Conservation (phyloP, 306 rosid species). For the Quercus rubra region DNA sequence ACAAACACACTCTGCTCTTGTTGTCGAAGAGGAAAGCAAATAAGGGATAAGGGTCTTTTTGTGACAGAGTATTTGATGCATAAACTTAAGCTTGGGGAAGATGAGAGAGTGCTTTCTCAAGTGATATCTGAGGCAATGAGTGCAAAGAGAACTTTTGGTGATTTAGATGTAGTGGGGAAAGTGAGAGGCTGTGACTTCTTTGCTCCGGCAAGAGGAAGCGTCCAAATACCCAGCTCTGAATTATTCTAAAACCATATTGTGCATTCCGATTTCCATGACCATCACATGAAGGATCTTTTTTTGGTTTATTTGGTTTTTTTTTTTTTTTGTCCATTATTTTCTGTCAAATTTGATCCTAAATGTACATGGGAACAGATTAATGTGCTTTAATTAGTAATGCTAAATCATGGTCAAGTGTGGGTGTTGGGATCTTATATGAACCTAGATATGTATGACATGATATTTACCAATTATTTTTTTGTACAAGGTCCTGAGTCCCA, state of each 20-base stretch:
- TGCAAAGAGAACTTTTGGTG: conserved; percentile 47
- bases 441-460: too few relatives aligned
- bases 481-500: too few relatives aligned
- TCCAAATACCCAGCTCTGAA: conserved; percentile 21
- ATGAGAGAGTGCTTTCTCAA: conserved; percentile 75
- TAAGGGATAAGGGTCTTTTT: conserved; percentile 67
- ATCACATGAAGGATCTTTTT: neutral
- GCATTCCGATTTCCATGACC: conserved; percentile 41
- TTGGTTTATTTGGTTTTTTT: too few relatives aligned
- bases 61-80: conserved; percentile 67
- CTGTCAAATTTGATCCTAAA: neutral
- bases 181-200: conserved; percentile 75
- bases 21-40: conserved; percentile 25
- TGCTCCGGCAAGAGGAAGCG: conserved; percentile 50
- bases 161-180: conserved; percentile 63
- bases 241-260: conserved; percentile 2
- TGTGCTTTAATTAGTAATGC: too few relatives aligned
- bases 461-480: too few relatives aligned
- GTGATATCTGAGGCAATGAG: conserved; percentile 76
- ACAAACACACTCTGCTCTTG: conserved; percentile 16
- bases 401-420: too few relatives aligned
- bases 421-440: too few relatives aligned
- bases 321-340: neutral
- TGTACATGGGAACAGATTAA: neutral
- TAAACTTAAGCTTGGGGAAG: conserved; percentile 85